Conservation (phyloP, 2,329 filamentous ascomycete genomes). For the Rutstroemia sp. region DNA sequence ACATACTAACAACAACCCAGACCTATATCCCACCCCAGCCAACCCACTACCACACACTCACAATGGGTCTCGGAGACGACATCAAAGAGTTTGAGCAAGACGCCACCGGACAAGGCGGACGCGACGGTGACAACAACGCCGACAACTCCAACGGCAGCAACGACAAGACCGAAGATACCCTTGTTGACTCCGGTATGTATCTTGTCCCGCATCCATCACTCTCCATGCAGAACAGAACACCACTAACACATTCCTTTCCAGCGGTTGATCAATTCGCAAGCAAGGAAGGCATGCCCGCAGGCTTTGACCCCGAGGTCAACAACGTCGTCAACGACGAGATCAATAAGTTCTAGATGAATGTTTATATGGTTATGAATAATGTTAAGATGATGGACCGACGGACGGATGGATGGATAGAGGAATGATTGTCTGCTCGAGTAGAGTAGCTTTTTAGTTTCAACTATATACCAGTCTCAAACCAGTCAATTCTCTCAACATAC, state of each 20-base stretch:
- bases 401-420: too few relatives aligned
- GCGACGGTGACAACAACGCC: slow-evolving; percentile 28
- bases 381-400: too few relatives aligned
- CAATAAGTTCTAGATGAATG: neutral
- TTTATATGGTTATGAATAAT: neutral
- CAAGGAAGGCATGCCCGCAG: slow-evolving; percentile 30
- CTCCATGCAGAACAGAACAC: neutral
- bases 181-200: slow-evolving; percentile 29
- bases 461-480: too few relatives aligned
- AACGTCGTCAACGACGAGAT: slow-evolving; percentile 2
- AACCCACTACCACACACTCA: slow-evolving; percentile 9
- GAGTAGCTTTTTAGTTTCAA: too few relatives aligned
- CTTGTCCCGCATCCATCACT: neutral
- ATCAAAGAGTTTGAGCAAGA: slow-evolving; percentile 28
- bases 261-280: slow-evolving; percentile 29
- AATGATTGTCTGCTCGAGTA: too few relatives aligned
- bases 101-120: slow-evolving; percentile 28
- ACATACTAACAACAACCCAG: neutral
- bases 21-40: neutral
- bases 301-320: slow-evolving; percentile 27
- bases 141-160: slow-evolving; percentile 25
- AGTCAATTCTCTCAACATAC: too few relatives aligned
- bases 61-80: slow-evolving; percentile 23
- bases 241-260: slow-evolving; percentile 6
- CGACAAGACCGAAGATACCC: slow-evolving; percentile 29